A percentile compares a stretch with the other conserved stretches of the same genome.
phyloP scores from a whole-genome alignment of 176 grass and related monocot genomes.

The Lolium perenne region DNA sequence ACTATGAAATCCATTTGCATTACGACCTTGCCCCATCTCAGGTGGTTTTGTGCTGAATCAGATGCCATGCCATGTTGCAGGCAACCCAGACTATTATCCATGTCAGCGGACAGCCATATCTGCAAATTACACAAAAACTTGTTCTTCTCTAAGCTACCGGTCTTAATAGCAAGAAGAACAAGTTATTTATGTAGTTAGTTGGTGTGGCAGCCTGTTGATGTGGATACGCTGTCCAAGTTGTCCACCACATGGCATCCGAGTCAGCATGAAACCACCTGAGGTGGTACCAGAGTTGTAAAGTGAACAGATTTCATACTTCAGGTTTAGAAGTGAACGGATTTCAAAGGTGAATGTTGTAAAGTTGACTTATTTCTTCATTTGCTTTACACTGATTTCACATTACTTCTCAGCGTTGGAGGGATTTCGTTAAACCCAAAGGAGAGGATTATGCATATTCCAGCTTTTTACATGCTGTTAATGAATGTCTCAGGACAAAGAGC shows the following conservation, averaged over 20 bases:
- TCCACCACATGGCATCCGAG: background rate
- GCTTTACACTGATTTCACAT: constrained; percentile 33
- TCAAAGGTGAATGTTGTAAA: background rate
- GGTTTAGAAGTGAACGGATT: background rate
- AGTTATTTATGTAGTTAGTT: background rate
- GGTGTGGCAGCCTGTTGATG: background rate
- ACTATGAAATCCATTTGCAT: constrained; percentile 18
- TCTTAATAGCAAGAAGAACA: constrained; percentile 7
- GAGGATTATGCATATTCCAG: constrained; percentile 64
- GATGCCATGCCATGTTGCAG: background rate
- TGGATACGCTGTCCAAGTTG: constrained; percentile 9
- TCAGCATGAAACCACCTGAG: background rate
- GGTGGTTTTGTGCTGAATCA: background rate
- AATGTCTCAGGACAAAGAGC: constrained; percentile 71
- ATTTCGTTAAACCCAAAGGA: constrained; percentile 70
- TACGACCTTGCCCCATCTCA: background rate
- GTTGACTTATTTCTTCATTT: background rate
- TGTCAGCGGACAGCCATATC: background rate
- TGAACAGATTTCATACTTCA: background rate
- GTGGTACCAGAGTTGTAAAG: background rate
- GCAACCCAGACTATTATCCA: background rate
- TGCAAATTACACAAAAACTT: background rate
- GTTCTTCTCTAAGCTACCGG: background rate
- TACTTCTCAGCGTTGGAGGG: constrained; percentile 68
- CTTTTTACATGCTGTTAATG: constrained; percentile 69